Evolutionary conservation across 495 filamentous ascomycete genomes (phyloP).

Genomic region (Cercophora sp.): DNA sequence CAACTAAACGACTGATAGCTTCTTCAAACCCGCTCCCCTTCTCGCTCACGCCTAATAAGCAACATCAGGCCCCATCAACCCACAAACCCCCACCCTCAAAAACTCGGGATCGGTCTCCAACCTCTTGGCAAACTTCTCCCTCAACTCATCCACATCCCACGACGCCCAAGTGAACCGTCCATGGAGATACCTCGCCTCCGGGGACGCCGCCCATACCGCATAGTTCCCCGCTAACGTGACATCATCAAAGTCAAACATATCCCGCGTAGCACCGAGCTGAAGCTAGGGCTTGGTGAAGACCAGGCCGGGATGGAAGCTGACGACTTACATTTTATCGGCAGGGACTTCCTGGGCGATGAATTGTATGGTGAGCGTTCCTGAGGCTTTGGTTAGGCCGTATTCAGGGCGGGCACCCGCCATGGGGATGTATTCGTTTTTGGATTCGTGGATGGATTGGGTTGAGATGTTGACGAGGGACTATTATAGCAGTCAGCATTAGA

Average conservation of each 20-base stretch:
- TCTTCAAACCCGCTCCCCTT: too few relatives aligned
- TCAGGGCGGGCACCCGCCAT: background rate
- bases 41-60: too few relatives aligned
- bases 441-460: conserved; percentile 4
- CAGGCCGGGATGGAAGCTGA: background rate
- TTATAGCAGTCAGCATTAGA: background rate
- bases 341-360: background rate
- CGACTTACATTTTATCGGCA: background rate
- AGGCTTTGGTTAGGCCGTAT: background rate
- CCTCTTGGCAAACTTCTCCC: background rate
- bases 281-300: background rate
- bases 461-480: background rate
- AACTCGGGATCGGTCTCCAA: background rate
- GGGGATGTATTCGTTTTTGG: background rate
- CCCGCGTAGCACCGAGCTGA: background rate
- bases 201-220: background rate
- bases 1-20: too few relatives aligned
- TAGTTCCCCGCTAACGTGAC: background rate
- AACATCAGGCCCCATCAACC: background rate
- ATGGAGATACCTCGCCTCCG: background rate
- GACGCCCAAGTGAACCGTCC: background rate
- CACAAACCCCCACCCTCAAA: background rate
- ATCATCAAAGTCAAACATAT: background rate
- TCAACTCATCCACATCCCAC: conserved; percentile 1
- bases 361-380: background rate